Base-by-base conservation (phyloP, 202 grass and related monocot genomes). In the Bolboschoenoplectus hybrid region DNA sequence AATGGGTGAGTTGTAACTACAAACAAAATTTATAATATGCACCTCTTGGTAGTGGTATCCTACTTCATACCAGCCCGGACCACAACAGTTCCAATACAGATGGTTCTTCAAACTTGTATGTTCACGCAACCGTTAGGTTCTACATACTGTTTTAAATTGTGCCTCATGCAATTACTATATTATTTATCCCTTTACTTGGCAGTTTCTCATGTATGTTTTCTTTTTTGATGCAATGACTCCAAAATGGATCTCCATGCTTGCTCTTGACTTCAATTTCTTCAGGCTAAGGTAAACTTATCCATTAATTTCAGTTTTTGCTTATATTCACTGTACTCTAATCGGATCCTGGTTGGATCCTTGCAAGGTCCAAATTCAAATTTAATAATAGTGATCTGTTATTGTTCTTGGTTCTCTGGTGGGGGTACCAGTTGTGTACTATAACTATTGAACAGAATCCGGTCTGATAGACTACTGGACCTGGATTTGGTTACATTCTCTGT, bases 261-360 rank as follows among this genome's bases (percentile, higher is more conserved):
- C 38, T 58, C 52, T 80, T 1, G 62, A 34, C 16, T 69, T 47
- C 7, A 86, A 14, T 41, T 79, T 63, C 87, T 89, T 79, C 89
- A 98, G 93, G 91, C 88, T 88, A 98, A 96, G 93, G 96, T 98
- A 93, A 87, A 76, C 52, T 61, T 61, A 66, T 6, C 34, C 58
- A 79, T 70, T 35, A 66, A 3, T n/a, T 10, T 81, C 61, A 61
- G 8, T 63, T 38, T 84, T 74, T 73, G 51, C 14, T 74, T 49
- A 20, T 66, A 73, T 64, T 51, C 60, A 35, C 36, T 80, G 20
- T 49, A 66, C 19, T 46, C 60, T 13, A 57, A 81, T 81, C 47
- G 7, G n/a, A 44, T 82, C 10, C 58, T 65, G 16, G 41, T 82
- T 82, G 56, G 49, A 40, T 11, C 45, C 64, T 40, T 80, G 8